These are phyloP conservation scores for Mariannaea elegans DNA, from an alignment of 2,329 filamentous ascomycete genomes.

Conservation along the genomic window DNA sequence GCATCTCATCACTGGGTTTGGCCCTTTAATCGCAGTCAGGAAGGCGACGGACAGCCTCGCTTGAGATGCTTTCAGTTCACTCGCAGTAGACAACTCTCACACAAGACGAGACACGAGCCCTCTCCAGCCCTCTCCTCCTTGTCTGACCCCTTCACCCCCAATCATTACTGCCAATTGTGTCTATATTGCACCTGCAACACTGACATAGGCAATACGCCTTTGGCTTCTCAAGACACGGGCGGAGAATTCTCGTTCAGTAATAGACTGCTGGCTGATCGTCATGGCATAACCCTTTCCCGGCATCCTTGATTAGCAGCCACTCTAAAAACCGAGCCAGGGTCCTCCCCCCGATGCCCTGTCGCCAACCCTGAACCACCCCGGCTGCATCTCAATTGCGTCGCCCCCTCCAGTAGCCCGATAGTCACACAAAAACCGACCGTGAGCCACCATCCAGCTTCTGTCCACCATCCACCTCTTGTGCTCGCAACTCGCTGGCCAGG, in stretches of 20 bases:
- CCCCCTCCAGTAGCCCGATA: slow-evolving; percentile 48
- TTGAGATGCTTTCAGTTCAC: slow-evolving; percentile 15
- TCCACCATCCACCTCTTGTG: slow-evolving; percentile 42
- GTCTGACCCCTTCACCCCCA: slow-evolving; percentile 28
- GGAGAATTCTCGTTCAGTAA: slow-evolving; percentile 48
- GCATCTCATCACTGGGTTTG: slow-evolving; percentile 29
- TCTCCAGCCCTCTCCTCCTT: slow-evolving; percentile 21
- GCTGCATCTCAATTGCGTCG: slow-evolving; percentile 53
- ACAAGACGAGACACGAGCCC: slow-evolving; percentile 33
- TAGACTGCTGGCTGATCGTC: slow-evolving; percentile 41
- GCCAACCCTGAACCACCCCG: slow-evolving; percentile 52
- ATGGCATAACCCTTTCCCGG: slow-evolving; percentile 44
- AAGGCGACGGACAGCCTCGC: slow-evolving; percentile 29
- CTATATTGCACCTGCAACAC: slow-evolving; percentile 39
- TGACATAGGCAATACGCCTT: slow-evolving; percentile 35
- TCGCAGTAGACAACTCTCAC: slow-evolving; percentile 23
- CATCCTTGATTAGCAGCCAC: slow-evolving; percentile 51
- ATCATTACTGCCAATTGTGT: slow-evolving; percentile 36
- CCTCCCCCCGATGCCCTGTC: slow-evolving; percentile 47
- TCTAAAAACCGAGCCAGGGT: slow-evolving; percentile 48
- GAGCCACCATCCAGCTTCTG: slow-evolving; percentile 51
- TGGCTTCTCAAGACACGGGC: slow-evolving; percentile 40
- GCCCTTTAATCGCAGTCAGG: slow-evolving; percentile 30
- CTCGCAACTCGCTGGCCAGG: slow-evolving; percentile 40
- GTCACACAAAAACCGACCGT: slow-evolving; percentile 61